Evolutionary conservation across 148 eudicot species (phyloP), one percentile per base, ranked within the genome.

Genomic region (Persicaria tinctoria): DNA sequence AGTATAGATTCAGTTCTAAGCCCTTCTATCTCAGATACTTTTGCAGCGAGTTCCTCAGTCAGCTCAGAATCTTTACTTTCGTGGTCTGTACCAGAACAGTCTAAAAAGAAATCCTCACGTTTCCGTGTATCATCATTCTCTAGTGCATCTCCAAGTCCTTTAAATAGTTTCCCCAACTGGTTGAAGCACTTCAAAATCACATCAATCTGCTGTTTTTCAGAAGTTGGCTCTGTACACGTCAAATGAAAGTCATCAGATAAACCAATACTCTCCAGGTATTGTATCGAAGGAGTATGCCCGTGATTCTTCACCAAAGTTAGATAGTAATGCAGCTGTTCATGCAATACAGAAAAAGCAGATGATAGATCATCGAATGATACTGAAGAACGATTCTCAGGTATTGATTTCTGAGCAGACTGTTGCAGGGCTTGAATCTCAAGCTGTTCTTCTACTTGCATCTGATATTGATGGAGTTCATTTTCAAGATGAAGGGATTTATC

Each of bases 111-210:
- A 73, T 75, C 74, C 50, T 59, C 64, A 60, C 54, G 23, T 73
- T 72, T 77, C 57, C 78, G 77, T 66, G 63, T 49, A 70, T 68
- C 63, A 50, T 75, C 60, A 60, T 66, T 78, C 72, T 78, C 85
- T 51, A 80, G 72, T 23, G 77, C 78, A 75, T 73, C 78, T 62
- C 78, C 73, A 78, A 77, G 86, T 69, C 55, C 76, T 78, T 78
- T 86, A 82, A 89, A 79, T 53, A 85, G 76, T 70, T 78, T 78
- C 57, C 87, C 85, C 78, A 86, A 73, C 76, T 80, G 77, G 17
- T 48, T 56, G 73, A 87, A 48, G 76, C 75, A 79, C 63, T 69
- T 77, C 73, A 78, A 75, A 53, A 81, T 78, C 48, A 73, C 80
- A 20, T 74, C 79, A 49, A 73, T 78, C 77, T 75, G 80, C 55